These are phyloP conservation scores for Beauveria sp. DNA, from an alignment of 2,329 filamentous ascomycete species.

Conservation along the genomic window DNA sequence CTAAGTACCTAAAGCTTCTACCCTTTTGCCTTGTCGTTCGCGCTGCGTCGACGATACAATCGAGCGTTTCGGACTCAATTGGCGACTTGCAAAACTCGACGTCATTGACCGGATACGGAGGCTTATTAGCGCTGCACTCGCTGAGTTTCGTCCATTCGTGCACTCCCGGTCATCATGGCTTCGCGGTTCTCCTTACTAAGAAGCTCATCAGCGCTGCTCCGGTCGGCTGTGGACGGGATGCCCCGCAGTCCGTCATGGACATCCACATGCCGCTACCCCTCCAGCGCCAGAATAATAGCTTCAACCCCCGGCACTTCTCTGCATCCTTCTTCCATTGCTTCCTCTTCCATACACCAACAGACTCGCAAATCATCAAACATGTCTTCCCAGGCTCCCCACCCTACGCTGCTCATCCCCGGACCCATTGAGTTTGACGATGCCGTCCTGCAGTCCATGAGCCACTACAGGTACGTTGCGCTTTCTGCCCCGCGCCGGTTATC, in stretches of 20 bases:
- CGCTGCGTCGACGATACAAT: background rate
- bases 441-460: slow-evolving; percentile 88
- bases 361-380: slow-evolving; percentile 34
- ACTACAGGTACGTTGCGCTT: slow-evolving; percentile 64
- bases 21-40: background rate
- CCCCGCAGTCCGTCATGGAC: slow-evolving; percentile 11
- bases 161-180: background rate
- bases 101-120: background rate
- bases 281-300: slow-evolving; percentile 12
- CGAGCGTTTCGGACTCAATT: background rate
- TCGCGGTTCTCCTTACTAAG: slow-evolving; percentile 7
- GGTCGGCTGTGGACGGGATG: slow-evolving; percentile 8
- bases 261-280: slow-evolving; percentile 9
- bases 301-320: slow-evolving; percentile 10
- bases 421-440: slow-evolving; percentile 99
- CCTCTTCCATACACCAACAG: slow-evolving; percentile 13
- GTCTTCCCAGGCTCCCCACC: slow-evolving; percentile 55
- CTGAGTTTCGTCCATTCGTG: background rate
- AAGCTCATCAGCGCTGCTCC: background rate
- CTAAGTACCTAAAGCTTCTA: background rate
- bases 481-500: background rate
- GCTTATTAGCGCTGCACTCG: background rate
- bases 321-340: slow-evolving; percentile 14
- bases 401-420: slow-evolving; percentile 86
- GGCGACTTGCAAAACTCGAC: background rate